Evolutionary conservation across 2,329 filamentous ascomycete genomes (phyloP), one percentile per base, ranked within the genome.

Genomic region (Monosporascus ibericus): DNA sequence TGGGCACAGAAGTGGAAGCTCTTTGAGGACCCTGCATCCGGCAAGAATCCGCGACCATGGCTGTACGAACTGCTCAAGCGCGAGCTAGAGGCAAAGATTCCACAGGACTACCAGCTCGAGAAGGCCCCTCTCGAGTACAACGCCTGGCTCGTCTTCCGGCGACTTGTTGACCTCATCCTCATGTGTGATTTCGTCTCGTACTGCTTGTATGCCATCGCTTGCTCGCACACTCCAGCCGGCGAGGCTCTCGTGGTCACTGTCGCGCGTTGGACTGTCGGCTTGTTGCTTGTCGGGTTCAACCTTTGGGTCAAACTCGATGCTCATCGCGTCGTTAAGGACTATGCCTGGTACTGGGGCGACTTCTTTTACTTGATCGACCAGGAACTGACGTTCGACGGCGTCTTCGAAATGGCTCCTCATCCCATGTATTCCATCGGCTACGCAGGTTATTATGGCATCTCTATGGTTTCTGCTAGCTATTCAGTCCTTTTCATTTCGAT

Each of bases 381-480:
- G 73, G 90, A 96, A 67, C 78, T 99, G 68, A 97, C 92, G 48
- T 99, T 99, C 70, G 94, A 99, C 67, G 94, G 94, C 52, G 94
- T 99, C 57, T 99, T 97, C 68, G 94, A 99, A 74, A 95, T 99
- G 86, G 94, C 94, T 20, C 94, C 94, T 34, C 94, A 97, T 68
- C 92, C 92, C 58, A 97, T 97, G 92, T 97, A 97, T 74, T 96
- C 92, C 51, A 92, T 97, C 64, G 94, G 94, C 39, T 99, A 99
- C 71, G 91, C 90, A 49, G 94, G 94, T 47, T 99, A 95, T 75
- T 99, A 99, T 69, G 94, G 94, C 62, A 96, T 97, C 66, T 96
- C 92, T 55, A 86, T 96, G 75, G 95, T 99, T 87, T 92, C 91
- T 47, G 92, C 92, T 56, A 99, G 94, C 77, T 97, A 97, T 73